phyloP scores from a whole-genome alignment of 495 filamentous ascomycete genomes.

The Xylaria grammica region DNA sequence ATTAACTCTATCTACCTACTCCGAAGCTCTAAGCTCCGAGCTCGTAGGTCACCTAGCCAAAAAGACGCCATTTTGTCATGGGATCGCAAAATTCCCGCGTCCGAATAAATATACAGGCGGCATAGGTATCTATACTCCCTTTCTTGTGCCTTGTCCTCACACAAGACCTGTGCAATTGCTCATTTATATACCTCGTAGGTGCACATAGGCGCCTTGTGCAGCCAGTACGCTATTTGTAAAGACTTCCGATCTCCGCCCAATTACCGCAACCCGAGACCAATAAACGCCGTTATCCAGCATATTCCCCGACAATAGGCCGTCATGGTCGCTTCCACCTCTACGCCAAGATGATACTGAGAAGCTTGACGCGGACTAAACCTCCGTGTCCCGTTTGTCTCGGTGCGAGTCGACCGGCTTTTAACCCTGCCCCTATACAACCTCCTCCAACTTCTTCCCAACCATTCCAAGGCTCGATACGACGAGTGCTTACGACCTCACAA shows the following conservation, averaged over 20 bases:
- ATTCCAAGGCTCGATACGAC: conserved; percentile 13
- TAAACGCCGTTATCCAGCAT: background rate
- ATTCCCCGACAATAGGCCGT: background rate
- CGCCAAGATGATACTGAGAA: conserved; percentile 24
- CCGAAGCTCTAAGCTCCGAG: conserved; percentile 2
- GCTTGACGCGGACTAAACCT: conserved; percentile 7
- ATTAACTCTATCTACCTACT: background rate
- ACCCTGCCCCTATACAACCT: background rate
- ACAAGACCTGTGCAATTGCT: background rate
- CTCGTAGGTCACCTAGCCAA: background rate
- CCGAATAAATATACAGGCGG: too few relatives aligned
- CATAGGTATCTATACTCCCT: background rate
- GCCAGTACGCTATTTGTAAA: background rate
- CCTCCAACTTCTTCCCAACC: background rate
- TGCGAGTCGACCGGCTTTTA: background rate
- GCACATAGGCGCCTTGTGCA: background rate
- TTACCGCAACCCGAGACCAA: background rate
- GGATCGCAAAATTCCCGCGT: conserved; percentile 19
- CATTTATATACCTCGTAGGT: background rate
- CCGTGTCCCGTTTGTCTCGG: conserved; percentile 18
- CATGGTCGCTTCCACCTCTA: conserved; percentile 13
- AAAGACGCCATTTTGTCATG: conserved; percentile 18
- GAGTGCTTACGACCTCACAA: conserved; percentile 12
- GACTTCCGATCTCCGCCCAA: background rate
- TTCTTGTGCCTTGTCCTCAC: too few relatives aligned